phyloP scores from a whole-genome alignment of 208 protist genomes.

The Leishmania major region DNA sequence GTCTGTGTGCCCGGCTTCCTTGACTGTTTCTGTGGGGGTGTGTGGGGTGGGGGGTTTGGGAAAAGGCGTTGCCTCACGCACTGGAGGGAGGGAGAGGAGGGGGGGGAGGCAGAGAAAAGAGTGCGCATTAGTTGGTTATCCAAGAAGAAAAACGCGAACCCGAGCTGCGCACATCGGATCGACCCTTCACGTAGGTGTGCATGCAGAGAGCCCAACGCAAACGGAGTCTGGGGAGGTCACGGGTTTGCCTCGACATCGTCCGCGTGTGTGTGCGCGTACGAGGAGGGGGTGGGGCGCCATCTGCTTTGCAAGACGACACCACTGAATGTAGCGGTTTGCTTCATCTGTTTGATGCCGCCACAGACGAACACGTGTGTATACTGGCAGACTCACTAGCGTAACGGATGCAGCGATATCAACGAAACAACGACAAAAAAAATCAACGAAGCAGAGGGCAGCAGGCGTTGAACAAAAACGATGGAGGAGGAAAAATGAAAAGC shows the following conservation, averaged over 20 bases:
- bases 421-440: background rate
- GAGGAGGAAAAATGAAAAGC: background rate
- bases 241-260: background rate
- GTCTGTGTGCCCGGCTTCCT: background rate
- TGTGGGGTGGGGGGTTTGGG: background rate
- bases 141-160: background rate
- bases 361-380: background rate
- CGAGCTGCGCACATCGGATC: background rate
- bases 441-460: conserved; percentile 11
- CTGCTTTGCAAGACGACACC: background rate
- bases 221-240: background rate
- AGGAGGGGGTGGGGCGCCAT: background rate
- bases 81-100: too few species aligned
- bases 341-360: background rate
- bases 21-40: background rate
- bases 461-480: background rate
- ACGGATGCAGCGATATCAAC: background rate
- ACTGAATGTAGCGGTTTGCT: background rate
- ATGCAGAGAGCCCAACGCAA: background rate
- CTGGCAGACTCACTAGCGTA: background rate
- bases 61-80: background rate
- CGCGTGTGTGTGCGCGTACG: background rate
- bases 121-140: background rate
- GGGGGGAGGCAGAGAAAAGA: background rate
- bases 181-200: background rate